Evolutionary conservation across 768 basidiomycete species (phyloP).

Genomic region (Kwoniella europaea): DNA sequence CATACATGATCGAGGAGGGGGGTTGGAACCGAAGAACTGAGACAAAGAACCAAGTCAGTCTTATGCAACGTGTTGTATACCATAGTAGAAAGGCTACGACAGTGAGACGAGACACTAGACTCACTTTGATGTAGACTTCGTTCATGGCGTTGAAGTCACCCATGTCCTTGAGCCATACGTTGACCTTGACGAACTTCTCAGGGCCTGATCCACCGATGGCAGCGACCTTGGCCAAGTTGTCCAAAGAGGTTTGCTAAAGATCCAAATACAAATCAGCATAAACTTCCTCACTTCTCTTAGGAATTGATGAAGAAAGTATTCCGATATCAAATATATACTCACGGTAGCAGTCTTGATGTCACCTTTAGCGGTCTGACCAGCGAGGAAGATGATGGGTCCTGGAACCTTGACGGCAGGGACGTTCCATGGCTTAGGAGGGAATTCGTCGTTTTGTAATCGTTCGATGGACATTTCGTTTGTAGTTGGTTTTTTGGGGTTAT

Average conservation of each 20-base stretch:
- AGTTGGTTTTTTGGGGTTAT: not conserved
- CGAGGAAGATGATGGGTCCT: constrained; percentile 46
- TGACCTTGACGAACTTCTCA: constrained; percentile 35
- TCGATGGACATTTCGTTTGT: constrained; percentile 3
- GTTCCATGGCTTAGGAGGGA: constrained; percentile 51
- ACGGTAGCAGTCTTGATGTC: constrained; percentile 48
- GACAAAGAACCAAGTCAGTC: too few species aligned
- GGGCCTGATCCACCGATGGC: constrained; percentile 38
- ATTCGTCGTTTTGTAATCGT: constrained; percentile 42
- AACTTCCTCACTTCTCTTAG: not conserved
- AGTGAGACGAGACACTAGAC: not conserved
- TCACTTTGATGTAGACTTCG: constrained; percentile 34
- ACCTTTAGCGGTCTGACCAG: constrained; percentile 46
- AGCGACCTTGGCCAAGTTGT: constrained; percentile 42
- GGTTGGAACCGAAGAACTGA: constrained; percentile 12
- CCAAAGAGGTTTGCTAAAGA: constrained; percentile 20
- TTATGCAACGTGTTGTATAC: too few species aligned
- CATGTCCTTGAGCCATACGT: constrained; percentile 38
- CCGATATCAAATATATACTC: constrained; percentile 12
- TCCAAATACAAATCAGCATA: not conserved
- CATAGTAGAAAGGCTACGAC: too few species aligned
- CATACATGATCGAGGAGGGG: constrained; percentile 20
- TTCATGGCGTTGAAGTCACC: constrained; percentile 44
- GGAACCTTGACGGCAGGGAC: constrained; percentile 45
- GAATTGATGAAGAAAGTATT: not conserved